Conservation (phyloP, 129 eudicot genomes). For the Artemisia tridentata region DNA sequence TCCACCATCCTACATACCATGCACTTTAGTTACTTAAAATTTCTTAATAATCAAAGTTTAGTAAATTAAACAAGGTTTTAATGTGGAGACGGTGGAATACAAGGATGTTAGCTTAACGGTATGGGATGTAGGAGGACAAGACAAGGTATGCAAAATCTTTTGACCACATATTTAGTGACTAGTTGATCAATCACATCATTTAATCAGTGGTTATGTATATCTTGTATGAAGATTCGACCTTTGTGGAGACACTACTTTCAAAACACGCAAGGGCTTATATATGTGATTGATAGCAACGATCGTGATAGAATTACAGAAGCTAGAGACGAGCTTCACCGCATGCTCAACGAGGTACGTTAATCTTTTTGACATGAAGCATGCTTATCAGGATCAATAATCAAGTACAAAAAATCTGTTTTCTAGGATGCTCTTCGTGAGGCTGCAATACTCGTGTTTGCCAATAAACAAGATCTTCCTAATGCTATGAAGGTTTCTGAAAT, state of each 20-base stretch:
- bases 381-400: background rate
- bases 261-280: constrained; percentile 66
- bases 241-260: constrained; percentile 79
- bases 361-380: background rate
- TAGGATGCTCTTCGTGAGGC: constrained; percentile 57
- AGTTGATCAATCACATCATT: background rate
- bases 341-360: constrained; percentile 51
- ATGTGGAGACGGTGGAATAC: constrained; percentile 80
- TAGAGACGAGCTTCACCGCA: constrained; percentile 70
- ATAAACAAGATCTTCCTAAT: constrained; percentile 78
- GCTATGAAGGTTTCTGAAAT: constrained; percentile 66
- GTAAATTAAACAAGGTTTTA: constrained; percentile 45
- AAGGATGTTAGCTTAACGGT: constrained; percentile 64
- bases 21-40: background rate
- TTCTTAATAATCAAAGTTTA: background rate
- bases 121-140: constrained; percentile 87
- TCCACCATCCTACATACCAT: background rate
- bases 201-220: background rate
- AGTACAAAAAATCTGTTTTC: background rate
- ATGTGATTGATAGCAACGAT: constrained; percentile 64
- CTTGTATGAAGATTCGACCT: constrained; percentile 57
- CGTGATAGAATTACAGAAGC: constrained; percentile 60
- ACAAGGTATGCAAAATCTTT: constrained; percentile 40
- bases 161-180: background rate
- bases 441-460: constrained; percentile 57